Conservation (phyloP, 192 early-diverging fungal genomes). For the Linnemannia zychae region DNA sequence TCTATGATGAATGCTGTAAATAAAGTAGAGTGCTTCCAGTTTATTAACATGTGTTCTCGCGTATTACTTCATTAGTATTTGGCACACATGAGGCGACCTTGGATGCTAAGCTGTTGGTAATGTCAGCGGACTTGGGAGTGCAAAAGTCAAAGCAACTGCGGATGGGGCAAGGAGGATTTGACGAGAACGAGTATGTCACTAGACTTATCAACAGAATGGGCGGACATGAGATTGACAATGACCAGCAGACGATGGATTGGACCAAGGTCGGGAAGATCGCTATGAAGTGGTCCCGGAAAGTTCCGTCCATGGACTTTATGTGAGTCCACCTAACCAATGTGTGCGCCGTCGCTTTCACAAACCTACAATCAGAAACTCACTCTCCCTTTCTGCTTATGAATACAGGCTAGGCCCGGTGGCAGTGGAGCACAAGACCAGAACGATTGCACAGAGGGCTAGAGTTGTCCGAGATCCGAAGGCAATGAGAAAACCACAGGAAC, state of each 20-base stretch:
- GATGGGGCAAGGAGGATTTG: conserved; percentile 80
- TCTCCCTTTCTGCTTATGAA: background rate
- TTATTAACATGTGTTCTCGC: background rate
- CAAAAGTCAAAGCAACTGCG: conserved; percentile 85
- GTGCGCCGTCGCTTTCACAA: background rate
- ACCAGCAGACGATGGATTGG: conserved; percentile 69
- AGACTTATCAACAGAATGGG: conserved; percentile 69
- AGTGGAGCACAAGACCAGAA: conserved; percentile 68
- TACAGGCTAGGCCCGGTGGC: conserved; percentile 78
- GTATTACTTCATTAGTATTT: conserved; percentile 63
- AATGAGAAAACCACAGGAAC: conserved; percentile 63
- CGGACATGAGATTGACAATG: conserved; percentile 66
- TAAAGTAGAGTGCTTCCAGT: background rate
- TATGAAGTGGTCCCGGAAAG: conserved; percentile 62
- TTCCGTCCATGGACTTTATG: conserved; percentile 84
- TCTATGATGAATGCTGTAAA: background rate
- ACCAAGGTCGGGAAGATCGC: conserved; percentile 67
- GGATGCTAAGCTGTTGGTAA: conserved; percentile 86
- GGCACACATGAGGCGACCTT: conserved; percentile 90
- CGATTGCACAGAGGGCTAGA: conserved; percentile 31
- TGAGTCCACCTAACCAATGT: conserved; percentile 54
- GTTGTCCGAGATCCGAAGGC: conserved; percentile 59
- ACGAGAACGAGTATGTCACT: conserved; percentile 82
- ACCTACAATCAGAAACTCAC: background rate
- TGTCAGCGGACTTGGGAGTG: conserved; percentile 79